phyloP scores from a whole-genome alignment of 176 grass and related monocot genomes.

The Hordeum marinum region DNA sequence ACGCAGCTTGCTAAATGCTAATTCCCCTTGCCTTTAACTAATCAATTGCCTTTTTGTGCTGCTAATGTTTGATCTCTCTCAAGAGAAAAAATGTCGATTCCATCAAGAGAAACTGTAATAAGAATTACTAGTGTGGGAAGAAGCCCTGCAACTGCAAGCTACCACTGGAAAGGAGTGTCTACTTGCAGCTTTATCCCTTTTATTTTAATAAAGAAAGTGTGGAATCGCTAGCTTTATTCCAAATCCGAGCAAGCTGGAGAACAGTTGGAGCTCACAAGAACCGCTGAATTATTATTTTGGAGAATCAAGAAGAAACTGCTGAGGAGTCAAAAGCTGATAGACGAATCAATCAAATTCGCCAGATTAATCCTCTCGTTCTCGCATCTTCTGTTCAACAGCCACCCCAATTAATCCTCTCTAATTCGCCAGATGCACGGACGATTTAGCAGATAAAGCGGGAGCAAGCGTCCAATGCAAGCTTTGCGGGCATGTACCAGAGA shows the following conservation, averaged over 20 bases:
- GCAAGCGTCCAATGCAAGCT: not conserved
- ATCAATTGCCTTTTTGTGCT: not conserved
- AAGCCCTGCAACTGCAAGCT: not conserved
- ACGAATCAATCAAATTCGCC: not conserved
- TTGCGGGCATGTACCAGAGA: not conserved
- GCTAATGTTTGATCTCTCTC: not conserved
- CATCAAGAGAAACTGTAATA: not conserved
- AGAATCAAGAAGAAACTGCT: not conserved
- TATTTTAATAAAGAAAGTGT: not conserved
- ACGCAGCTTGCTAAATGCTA: conserved; percentile 1
- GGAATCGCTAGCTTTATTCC: conserved; percentile 11
- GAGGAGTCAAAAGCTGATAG: not conserved
- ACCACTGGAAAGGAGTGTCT: not conserved
- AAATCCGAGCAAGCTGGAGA: conserved; percentile 1
- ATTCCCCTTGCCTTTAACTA: not conserved
- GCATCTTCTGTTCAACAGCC: not conserved
- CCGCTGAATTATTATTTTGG: not conserved
- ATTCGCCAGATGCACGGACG: not conserved
- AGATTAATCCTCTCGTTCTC: not conserved
- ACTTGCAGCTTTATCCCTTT: conserved; percentile 19
- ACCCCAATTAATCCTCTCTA: not conserved
- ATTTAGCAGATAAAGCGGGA: not conserved
- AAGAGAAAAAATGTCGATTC: not conserved
- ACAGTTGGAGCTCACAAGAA: not conserved
- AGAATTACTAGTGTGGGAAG: not conserved